Conservation (phyloP, 495 filamentous ascomycete species). For the Neurospora pannonica region DNA sequence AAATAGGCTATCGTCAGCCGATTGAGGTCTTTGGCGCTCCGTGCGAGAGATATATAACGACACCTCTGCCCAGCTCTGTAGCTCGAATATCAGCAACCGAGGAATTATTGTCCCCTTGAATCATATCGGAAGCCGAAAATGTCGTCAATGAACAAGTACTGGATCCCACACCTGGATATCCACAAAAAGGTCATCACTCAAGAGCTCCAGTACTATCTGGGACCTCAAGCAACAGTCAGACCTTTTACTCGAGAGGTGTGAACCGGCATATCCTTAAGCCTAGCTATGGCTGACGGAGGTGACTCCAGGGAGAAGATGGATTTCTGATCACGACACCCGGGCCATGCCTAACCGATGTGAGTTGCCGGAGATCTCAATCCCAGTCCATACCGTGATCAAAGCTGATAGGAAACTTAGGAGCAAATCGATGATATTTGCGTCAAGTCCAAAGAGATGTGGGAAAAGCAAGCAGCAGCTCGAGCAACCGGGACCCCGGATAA, state of each 20-base stretch:
- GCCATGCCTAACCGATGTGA: conserved; percentile 45
- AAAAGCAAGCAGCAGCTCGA: conserved; percentile 44
- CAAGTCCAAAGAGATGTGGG: conserved; percentile 47
- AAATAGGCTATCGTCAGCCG: conserved; percentile 8
- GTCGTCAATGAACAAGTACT: conserved; percentile 44
- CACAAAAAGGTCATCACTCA: conserved; percentile 48
- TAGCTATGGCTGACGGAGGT: conserved; percentile 20
- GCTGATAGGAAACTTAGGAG: conserved; percentile 33
- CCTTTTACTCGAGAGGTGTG: conserved; percentile 44
- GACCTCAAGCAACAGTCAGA: conserved; percentile 43
- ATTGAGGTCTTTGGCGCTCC: not conserved
- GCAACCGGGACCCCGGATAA: conserved; percentile 37
- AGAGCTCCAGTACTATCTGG: conserved; percentile 47
- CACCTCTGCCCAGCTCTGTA: not conserved
- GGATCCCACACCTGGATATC: conserved; percentile 48
- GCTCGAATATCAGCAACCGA: not conserved
- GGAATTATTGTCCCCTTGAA: not conserved
- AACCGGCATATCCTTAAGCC: conserved; percentile 4
- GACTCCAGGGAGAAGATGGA: conserved; percentile 43
- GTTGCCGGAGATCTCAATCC: conserved; percentile 6
- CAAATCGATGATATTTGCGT: conserved; percentile 50
- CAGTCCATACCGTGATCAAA: not conserved
- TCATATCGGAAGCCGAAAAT: conserved; percentile 13
- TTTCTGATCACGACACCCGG: conserved; percentile 48
- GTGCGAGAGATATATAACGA: conserved; percentile 12